Evolutionary conservation across 2,329 filamentous ascomycete genomes (phyloP).

Genomic region (Calonectria crousiana): DNA sequence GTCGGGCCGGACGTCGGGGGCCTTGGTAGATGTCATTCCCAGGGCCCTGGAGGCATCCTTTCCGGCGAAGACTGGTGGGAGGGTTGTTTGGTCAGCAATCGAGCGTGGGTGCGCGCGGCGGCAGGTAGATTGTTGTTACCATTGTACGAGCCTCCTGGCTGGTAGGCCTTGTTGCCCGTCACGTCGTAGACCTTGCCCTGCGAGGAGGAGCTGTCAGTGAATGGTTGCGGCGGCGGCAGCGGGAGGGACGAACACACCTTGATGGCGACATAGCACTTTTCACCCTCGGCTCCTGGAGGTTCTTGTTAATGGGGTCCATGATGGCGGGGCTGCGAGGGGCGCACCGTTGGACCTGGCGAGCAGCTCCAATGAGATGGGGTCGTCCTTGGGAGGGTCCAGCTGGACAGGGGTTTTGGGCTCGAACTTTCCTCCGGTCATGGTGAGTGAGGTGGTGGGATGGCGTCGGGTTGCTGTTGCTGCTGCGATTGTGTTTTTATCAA

Average conservation of each 20-base stretch:
- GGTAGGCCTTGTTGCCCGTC: slow-evolving; percentile 88
- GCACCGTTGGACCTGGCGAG: slow-evolving; percentile 86
- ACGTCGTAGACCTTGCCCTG: slow-evolving; percentile 96
- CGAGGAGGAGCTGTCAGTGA: not conserved
- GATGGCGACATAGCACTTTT: slow-evolving; percentile 76
- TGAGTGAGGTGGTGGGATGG: not conserved
- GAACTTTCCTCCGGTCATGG: slow-evolving; percentile 73
- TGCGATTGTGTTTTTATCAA: not conserved
- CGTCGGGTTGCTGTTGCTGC: not conserved
- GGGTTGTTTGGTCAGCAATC: slow-evolving; percentile 22
- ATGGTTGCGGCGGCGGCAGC: slow-evolving; percentile 5
- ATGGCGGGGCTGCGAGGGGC: slow-evolving; percentile 11
- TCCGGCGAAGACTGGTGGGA: slow-evolving; percentile 84
- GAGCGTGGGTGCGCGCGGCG: not conserved
- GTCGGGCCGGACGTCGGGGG: slow-evolving; percentile 84
- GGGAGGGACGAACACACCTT: slow-evolving; percentile 60
- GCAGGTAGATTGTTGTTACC: slow-evolving; percentile 65
- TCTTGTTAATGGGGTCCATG: slow-evolving; percentile 33
- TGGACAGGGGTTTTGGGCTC: slow-evolving; percentile 82
- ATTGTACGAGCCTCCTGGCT: slow-evolving; percentile 84
- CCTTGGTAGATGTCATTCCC: slow-evolving; percentile 86
- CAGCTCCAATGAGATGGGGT: slow-evolving; percentile 84
- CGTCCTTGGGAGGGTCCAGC: slow-evolving; percentile 87
- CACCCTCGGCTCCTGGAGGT: slow-evolving; percentile 70
- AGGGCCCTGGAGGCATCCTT: slow-evolving; percentile 96